These are phyloP conservation scores for Pichia sp. DNA, from an alignment of 1,139 yeast species.

Conservation along the genomic window DNA sequence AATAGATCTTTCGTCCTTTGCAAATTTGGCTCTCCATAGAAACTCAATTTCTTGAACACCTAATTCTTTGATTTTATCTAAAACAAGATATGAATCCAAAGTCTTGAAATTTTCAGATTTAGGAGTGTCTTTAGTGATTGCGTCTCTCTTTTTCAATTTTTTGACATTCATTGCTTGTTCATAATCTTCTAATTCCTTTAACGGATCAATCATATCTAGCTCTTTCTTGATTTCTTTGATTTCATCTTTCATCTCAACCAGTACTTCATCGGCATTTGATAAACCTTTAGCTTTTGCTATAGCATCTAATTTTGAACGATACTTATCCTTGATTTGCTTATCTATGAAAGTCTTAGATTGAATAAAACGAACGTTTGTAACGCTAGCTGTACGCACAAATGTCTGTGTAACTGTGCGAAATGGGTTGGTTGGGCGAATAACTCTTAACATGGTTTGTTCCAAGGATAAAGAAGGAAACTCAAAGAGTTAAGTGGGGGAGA, in stretches of 20 bases:
- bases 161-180: slow-evolving; percentile 37
- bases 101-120: slow-evolving; percentile 49
- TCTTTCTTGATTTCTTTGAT: slow-evolving; percentile 52
- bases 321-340: slow-evolving; percentile 34
- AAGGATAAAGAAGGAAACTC: neutral
- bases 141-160: slow-evolving; percentile 15
- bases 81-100: slow-evolving; percentile 61
- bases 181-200: slow-evolving; percentile 56
- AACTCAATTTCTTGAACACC: slow-evolving; percentile 63
- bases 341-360: slow-evolving; percentile 38
- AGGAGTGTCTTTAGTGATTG: slow-evolving; percentile 44
- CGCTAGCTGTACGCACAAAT: slow-evolving; percentile 18
- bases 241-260: slow-evolving; percentile 54
- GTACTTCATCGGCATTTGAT: slow-evolving; percentile 52
- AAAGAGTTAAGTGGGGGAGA: neutral
- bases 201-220: slow-evolving; percentile 60
- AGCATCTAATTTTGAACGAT: slow-evolving; percentile 36
- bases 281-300: slow-evolving; percentile 46
- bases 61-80: slow-evolving; percentile 54
- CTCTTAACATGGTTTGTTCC: neutral
- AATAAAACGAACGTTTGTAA: slow-evolving; percentile 24
- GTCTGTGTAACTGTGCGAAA: neutral
- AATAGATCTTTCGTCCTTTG: slow-evolving; percentile 50
- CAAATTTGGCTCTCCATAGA: slow-evolving; percentile 87
- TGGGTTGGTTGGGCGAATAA: neutral